A percentile compares a stretch with the other conserved stretches of the same genome.
Conservation (phyloP, 2,329 filamentous ascomycete species). For the Nectriaceae sp. region DNA sequence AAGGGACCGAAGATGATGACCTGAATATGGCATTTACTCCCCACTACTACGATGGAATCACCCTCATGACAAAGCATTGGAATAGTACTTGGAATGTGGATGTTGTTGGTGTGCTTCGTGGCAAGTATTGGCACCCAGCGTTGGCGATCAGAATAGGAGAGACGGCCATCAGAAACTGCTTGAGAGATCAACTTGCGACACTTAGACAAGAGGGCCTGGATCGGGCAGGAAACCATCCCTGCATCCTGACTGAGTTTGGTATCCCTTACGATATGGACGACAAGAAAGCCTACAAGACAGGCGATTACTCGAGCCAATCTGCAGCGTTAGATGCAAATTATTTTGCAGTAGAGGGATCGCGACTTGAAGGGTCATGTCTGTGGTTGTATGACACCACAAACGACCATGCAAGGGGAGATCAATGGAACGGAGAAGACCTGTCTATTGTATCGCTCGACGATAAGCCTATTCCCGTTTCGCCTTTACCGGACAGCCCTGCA, state of each 20-base stretch:
- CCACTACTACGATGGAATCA: slow-evolving; percentile 97
- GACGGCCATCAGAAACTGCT: slow-evolving; percentile 89
- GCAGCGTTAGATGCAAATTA: slow-evolving; percentile 95
- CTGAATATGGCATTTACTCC: slow-evolving; percentile 88
- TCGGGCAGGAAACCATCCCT: slow-evolving; percentile 84
- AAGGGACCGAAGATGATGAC: slow-evolving; percentile 86
- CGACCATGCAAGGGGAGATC: slow-evolving; percentile 84
- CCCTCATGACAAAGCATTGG: slow-evolving; percentile 98
- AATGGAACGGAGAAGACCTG: slow-evolving; percentile 97
- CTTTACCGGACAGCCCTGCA: slow-evolving; percentile 45
- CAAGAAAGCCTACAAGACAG: slow-evolving; percentile 91
- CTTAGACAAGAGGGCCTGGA: slow-evolving; percentile 87
- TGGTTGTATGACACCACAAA: slow-evolving; percentile 89
- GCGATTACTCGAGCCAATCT: slow-evolving; percentile 90
- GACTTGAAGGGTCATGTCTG: slow-evolving; percentile 81
- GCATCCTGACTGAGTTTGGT: slow-evolving; percentile 90
- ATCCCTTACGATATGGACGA: slow-evolving; percentile 99
- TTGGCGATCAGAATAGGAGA: slow-evolving; percentile 94
- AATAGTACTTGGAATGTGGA: slow-evolving; percentile 97
- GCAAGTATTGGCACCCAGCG: slow-evolving; percentile 83
- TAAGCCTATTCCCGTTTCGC: slow-evolving; percentile 57
- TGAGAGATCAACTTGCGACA: slow-evolving; percentile 81
- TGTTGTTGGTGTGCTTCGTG: slow-evolving; percentile 86
- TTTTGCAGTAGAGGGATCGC: slow-evolving; percentile 83
- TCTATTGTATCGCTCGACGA: slow-evolving; percentile 90